Percentiles rank a stretch among this genome's conserved stretches.
phyloP scores from a whole-genome alignment of 2,329 filamentous ascomycete species.

The Plectosphaerella plurivora region DNA sequence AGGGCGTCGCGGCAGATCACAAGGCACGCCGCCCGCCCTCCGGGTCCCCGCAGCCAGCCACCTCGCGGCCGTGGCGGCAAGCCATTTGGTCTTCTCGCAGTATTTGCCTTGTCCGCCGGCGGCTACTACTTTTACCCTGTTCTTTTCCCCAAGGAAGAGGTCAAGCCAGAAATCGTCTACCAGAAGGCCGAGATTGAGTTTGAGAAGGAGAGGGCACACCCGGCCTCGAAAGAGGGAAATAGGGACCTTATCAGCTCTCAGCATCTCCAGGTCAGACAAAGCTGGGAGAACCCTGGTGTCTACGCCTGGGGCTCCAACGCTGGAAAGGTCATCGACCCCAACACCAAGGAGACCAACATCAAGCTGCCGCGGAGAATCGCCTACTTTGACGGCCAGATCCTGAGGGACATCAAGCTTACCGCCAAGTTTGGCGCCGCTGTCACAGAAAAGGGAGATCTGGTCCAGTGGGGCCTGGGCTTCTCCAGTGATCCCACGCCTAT shows the following conservation, averaged over 20 bases:
- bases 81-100: slow-evolving; percentile 22
- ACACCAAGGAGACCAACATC: slow-evolving; percentile 70
- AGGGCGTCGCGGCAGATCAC: slow-evolving; percentile 21
- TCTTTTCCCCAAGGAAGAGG: slow-evolving; percentile 24
- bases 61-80: slow-evolving; percentile 18
- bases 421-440: slow-evolving; percentile 80
- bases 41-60: slow-evolving; percentile 9
- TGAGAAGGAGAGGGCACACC: slow-evolving; percentile 58
- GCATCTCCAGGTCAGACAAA: slow-evolving; percentile 81
- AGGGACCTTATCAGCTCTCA: slow-evolving; percentile 76
- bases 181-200: slow-evolving; percentile 56
- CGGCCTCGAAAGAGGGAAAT: slow-evolving; percentile 64
- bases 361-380: slow-evolving; percentile 75
- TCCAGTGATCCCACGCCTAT: slow-evolving; percentile 61
- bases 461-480: slow-evolving; percentile 87
- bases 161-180: slow-evolving; percentile 8
- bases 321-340: slow-evolving; percentile 80
- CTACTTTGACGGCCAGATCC: slow-evolving; percentile 78
- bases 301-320: slow-evolving; percentile 92
- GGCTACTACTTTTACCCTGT: slow-evolving; percentile 31
- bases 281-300: slow-evolving; percentile 77
- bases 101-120: slow-evolving; percentile 23
- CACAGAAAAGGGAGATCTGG: slow-evolving; percentile 78
- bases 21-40: not conserved
- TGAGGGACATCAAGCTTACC: slow-evolving; percentile 85